A percentile compares a stretch with the other conserved stretches of the same genome.
These are phyloP conservation scores for Populus hybrid DNA, from an alignment of 441 rosid genomes.

Conservation along the genomic window DNA sequence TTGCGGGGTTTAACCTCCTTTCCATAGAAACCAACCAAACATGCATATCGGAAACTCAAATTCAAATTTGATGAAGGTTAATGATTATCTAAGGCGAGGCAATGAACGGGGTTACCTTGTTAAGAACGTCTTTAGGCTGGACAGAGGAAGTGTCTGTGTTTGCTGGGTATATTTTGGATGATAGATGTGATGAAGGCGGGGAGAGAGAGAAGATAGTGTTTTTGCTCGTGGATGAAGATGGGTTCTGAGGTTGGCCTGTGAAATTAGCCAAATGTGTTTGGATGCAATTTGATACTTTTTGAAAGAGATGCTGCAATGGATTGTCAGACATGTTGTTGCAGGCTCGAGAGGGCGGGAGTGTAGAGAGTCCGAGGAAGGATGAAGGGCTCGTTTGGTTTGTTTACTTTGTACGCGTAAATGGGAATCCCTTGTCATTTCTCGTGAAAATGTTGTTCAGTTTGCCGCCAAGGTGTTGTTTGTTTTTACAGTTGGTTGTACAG, in stretches of 20 bases:
- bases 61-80: background rate
- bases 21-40: background rate
- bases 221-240: slow-evolving; percentile 13
- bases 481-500: no score
- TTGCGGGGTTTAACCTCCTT: slow-evolving; percentile 13
- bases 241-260: slow-evolving; percentile 18
- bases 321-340: slow-evolving; percentile 42
- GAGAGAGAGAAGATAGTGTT: slow-evolving; percentile 37
- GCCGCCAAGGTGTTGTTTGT: no score
- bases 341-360: slow-evolving; percentile 2
- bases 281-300: slow-evolving; percentile 45
- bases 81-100: background rate
- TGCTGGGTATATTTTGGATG: slow-evolving; percentile 25
- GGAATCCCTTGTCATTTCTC: no score
- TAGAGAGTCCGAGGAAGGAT: background rate
- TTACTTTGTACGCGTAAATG: background rate
- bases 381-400: background rate
- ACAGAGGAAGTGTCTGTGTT: slow-evolving; percentile 14
- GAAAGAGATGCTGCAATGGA: slow-evolving; percentile 47
- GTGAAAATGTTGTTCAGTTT: no score
- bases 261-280: slow-evolving; percentile 61
- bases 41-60: background rate
- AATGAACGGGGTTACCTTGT: slow-evolving; percentile 39
- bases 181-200: slow-evolving; percentile 14
- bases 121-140: slow-evolving; percentile 19